phyloP scores from a whole-genome alignment of 177 flowering plant species.

The Tripterygium wilfordii region DNA sequence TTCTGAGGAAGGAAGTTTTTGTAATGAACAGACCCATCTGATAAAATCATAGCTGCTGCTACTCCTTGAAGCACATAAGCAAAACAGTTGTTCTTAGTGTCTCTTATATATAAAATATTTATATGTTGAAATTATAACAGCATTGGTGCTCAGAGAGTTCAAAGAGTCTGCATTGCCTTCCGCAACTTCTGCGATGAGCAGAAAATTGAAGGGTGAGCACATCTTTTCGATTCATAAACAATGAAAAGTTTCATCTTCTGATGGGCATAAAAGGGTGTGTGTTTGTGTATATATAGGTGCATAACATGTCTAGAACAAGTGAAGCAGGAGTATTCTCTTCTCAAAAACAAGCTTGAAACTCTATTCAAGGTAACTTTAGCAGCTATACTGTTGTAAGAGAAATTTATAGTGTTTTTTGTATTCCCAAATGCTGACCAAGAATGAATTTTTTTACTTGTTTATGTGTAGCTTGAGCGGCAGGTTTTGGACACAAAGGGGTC shows the following conservation, averaged over 20 bases:
- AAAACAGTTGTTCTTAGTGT: background rate
- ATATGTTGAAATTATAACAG: constrained; percentile 19
- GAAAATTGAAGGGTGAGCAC: constrained; percentile 37
- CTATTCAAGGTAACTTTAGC: constrained; percentile 27
- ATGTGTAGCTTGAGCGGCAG: constrained; percentile 51
- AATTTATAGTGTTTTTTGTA: background rate
- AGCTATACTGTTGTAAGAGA: background rate
- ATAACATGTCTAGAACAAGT: constrained; percentile 32
- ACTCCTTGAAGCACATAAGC: too few species aligned
- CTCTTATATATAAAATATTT: background rate
- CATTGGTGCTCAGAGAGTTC: constrained; percentile 45
- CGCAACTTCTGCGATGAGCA: constrained; percentile 30
- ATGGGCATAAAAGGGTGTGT: too few species aligned
- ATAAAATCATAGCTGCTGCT: too few species aligned
- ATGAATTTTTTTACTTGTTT: background rate
- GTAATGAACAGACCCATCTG: too few species aligned
- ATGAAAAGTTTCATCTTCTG: background rate
- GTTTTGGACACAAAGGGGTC: constrained; percentile 52
- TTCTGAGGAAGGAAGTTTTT: too few species aligned
- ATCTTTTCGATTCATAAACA: background rate
- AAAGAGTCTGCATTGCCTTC: constrained; percentile 34
- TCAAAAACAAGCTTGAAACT: constrained; percentile 37
- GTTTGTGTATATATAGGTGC: constrained; percentile 21
- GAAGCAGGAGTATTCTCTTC: constrained; percentile 29
- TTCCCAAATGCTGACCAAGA: background rate